A percentile compares a stretch with the other conserved stretches of the same genome.
These are phyloP conservation scores for Hymenotorrendiella dingleyae DNA, from an alignment of 2,329 filamentous ascomycete genomes.

Conservation along the genomic window DNA sequence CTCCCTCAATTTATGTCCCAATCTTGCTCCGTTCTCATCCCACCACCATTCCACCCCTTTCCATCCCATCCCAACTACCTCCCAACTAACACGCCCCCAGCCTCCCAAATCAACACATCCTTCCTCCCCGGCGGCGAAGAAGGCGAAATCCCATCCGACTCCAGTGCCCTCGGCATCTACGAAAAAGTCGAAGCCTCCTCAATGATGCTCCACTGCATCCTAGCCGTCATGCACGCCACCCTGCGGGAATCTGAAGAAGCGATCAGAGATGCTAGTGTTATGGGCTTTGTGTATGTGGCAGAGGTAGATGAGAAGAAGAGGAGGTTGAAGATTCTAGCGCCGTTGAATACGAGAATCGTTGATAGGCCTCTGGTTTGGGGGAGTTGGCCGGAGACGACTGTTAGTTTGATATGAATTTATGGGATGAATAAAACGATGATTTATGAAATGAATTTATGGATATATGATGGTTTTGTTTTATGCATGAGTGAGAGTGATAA, in stretches of 20 bases:
- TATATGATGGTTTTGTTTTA: too few species aligned
- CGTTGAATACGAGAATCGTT: conserved; percentile 75
- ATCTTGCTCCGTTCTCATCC: too few species aligned
- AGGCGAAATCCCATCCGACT: conserved; percentile 21
- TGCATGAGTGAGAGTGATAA: too few species aligned
- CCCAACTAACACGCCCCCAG: conserved; percentile 17
- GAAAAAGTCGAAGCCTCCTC: conserved; percentile 60
- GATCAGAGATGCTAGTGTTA: conserved; percentile 74
- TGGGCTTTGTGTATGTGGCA: conserved; percentile 89
- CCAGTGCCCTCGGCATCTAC: conserved; percentile 39
- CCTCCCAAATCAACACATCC: conserved; percentile 24
- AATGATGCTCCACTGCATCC: conserved; percentile 70
- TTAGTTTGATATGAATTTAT: conserved; percentile 34
- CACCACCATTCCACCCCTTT: not conserved
- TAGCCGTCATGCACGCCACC: conserved; percentile 78
- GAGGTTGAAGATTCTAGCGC: conserved; percentile 75
- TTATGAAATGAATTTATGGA: too few species aligned
- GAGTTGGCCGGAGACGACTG: conserved; percentile 77
- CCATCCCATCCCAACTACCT: not conserved
- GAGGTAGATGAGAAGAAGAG: conserved; percentile 83
- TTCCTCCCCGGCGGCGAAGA: conserved; percentile 31
- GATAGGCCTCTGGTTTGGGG: conserved; percentile 78
- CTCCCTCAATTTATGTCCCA: too few species aligned
- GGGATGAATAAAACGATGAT: too few species aligned
- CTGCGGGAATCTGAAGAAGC: conserved; percentile 62